Base-by-base conservation (phyloP, 805 yeast genomes). In the Ogataea methylovora region DNA sequence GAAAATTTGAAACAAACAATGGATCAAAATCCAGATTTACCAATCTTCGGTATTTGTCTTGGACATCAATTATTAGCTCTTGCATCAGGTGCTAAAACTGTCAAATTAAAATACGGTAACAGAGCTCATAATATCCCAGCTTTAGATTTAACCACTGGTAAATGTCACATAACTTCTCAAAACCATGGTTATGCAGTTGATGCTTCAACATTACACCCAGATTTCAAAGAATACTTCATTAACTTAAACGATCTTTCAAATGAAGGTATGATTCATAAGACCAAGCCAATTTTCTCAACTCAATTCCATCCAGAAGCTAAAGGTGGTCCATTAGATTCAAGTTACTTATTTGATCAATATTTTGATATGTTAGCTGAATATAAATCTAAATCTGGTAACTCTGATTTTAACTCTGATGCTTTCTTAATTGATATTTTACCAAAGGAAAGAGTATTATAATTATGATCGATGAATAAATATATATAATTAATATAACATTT, bases 271-370 rank as follows among this genome's bases (percentile, higher is more conserved):
- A 81, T 78, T 51, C 98, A 92, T 61, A 71, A 67, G 37, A 55
- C 75, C 26, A 81, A 76, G 58, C 99, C 99, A 34, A 84, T 90
- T 36, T 92, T 90, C 65, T 85, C 96, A 25, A 86, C 96, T 2
- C 98, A 92, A 63, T 92, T 92, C 73, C 99, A 92, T 60, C 99
- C 99, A 32, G 99, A 92, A 63, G 97, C 98, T 38, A 90, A 87
- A 66, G 97, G 98, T 50, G 99, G 99, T 48, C 99, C 99, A 39
- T 71, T 83, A 51, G 99, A 92, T 61, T 84, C 96, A 11, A 73
- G 86, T 3, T 85, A 77, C 63, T 68, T 92, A 60, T 92, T 92
- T 49, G 97, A 92, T 68, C 85, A 79, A 60, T 92, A 84, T 63
- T 78, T 92, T 49, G 73, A 67, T 25, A 69, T 80, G 51, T 79